phyloP scores from a whole-genome alignment of 306 rosid species.

The Alnus rubra region DNA sequence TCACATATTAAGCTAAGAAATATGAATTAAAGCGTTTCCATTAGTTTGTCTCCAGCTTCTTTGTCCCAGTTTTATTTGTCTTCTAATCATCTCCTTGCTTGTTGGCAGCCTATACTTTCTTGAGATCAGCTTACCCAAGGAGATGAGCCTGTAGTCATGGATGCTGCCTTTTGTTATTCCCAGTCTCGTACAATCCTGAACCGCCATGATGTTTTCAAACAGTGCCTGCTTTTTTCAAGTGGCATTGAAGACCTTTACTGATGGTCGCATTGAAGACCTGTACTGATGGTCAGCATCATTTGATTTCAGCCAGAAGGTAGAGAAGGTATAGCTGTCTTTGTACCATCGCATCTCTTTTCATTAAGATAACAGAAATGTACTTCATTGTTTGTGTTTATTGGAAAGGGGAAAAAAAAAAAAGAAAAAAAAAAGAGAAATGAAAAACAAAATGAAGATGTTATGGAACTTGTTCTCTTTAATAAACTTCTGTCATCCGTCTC shows the following conservation, averaged over 20 bases:
- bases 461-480: slow-evolving; percentile 4
- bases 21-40: neutral
- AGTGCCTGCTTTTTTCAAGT: slow-evolving; percentile 11
- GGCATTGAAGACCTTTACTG: slow-evolving; percentile 1
- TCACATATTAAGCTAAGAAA: neutral
- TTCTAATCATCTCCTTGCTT: slow-evolving; percentile 16
- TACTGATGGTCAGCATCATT: neutral
- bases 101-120: slow-evolving; percentile 87
- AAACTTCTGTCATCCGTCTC: neutral
- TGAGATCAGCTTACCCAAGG: slow-evolving; percentile 86
- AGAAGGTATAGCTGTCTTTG: neutral
- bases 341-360: neutral
- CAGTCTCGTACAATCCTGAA: slow-evolving; percentile 31
- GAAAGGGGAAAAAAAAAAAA: too few species aligned
- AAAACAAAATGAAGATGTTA: neutral
- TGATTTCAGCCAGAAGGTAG: neutral
- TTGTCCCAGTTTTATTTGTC: slow-evolving; percentile 1
- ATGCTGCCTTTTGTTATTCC: slow-evolving; percentile 13
- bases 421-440: neutral
- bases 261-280: slow-evolving; percentile 1
- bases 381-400: neutral
- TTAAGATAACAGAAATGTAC: slow-evolving; percentile 15
- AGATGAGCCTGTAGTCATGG: slow-evolving; percentile 72
- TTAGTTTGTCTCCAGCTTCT: slow-evolving; percentile 1
- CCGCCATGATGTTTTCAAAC: slow-evolving; percentile 19